Base-by-base conservation (phyloP, 2,329 filamentous ascomycete species). In the Ascochyta lentis region DNA sequence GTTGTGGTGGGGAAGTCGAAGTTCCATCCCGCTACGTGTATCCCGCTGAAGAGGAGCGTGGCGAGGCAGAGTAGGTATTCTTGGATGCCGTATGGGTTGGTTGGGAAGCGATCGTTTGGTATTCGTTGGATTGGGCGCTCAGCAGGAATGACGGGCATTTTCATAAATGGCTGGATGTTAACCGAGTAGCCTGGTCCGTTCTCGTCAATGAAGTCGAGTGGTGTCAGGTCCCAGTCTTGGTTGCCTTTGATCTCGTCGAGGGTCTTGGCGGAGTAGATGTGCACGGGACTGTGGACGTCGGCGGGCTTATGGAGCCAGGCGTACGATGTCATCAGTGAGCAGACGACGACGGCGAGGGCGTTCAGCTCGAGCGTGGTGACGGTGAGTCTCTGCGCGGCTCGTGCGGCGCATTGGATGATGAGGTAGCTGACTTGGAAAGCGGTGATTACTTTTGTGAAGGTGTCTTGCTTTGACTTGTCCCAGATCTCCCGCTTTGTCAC, bases 401-500 rank as follows among this genome's bases (percentile, higher is more conserved):
- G 55, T 5, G 57, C 58, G 3, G 56, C 59, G 34, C 58, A 54
- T 38, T 65, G 63, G 5, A 64, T 49, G 19, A 67, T 39, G 12
- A 65, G 31, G 39, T 60, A 65, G 48, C 56, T 52, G 27, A 64
- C 55, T 39, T 65, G 64, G n/a, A 67, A 48, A 2, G 60, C 53
- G 4, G 60, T 59, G 8, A 64, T 47, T 12, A 59, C 47, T 26
- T 67, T 67, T 1, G 59, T 49, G 27, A 63, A 54, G 13, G 54
- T 56, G 27, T 64, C 61, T 29, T 59, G 59, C 41, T 66, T 66
- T 15, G 59, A 56, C 33, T 56, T 60, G 35, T 66, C 59, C 52
- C 53, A 56, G 24, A 59, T 29, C 22, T 54, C 57, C 3, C 45
- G 43, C 15, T 52, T 56, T 6, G 45, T 48, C 8, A 47, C 34